Base-by-base conservation (phyloP, 2,329 filamentous ascomycete genomes). In the Xenosphaeropsis pyriputrescens region DNA sequence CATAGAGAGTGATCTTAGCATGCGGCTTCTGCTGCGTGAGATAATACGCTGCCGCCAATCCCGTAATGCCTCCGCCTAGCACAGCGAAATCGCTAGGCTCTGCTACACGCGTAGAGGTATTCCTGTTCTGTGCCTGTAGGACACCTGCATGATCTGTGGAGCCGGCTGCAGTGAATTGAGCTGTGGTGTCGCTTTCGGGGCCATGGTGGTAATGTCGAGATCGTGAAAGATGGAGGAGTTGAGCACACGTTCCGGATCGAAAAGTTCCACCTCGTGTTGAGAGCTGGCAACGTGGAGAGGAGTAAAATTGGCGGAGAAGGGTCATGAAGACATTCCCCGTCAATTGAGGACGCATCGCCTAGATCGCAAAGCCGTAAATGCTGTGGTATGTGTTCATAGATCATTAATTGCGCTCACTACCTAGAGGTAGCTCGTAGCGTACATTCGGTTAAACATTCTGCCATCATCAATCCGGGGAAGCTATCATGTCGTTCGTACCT, bases 21-120 rank as follows among this genome's bases (percentile, higher is more conserved):
- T 69, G 65, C 4, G 78, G 74, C n/a, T 82, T 68, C 49, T 77
- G 65, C 46, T 73, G 72, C 11, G 76, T 67, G 33, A 94, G 65
- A 56, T 84, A 86, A 62, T 84, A 85, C 19, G 85, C 85, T 30
- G 77, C 70, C 29, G 79, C 72, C 35, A 94, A 70, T 36, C 86
- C 86, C 2, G 85, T 91, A 53, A 94, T 77, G 31, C 86, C 86
- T 42, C 78, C 85, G 37, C 86, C 86, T 19, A 93, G 58, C 37
- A 93, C 67, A 17, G 81, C 84, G n/a, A 29, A 26, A 11, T 26
- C 22, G 22, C 22, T 26, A 11, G 22, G 22, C 22, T 26, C 22
- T 26, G n/a, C 18, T 36, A 18, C 19, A 35, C 35, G 11, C 17
- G 26, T 31, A 31, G 13, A 8, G 30, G 22, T 31, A 30, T 36